Evolutionary conservation across 768 basidiomycete species (phyloP).

Genomic region (Dictyophora rubrovolvata): DNA sequence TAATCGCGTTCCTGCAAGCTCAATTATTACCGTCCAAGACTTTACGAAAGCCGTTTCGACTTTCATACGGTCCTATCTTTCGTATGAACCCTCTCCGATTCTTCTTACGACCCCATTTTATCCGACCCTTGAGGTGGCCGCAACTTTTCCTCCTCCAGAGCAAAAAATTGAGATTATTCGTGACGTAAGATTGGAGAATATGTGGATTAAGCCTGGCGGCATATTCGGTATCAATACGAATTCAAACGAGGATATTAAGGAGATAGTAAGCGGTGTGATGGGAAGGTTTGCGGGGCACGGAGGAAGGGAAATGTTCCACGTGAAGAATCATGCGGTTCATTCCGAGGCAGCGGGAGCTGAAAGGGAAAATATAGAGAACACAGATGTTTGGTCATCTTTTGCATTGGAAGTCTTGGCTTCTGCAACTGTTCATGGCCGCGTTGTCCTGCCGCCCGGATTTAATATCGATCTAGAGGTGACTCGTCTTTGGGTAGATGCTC

Average conservation of each 20-base stretch:
- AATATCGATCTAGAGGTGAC: constrained; percentile 53
- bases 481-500: constrained; percentile 61
- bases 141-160: constrained; percentile 56
- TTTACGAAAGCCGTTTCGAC: constrained; percentile 31
- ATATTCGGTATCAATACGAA: not conserved
- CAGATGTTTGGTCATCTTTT: not conserved
- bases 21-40: not conserved
- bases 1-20: not conserved
- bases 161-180: constrained; percentile 57
- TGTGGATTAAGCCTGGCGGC: constrained; percentile 50
- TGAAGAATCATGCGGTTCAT: too few species aligned
- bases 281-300: too few species aligned
- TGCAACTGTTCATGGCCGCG: constrained; percentile 53
- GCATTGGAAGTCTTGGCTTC: constrained; percentile 44
- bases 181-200: constrained; percentile 64
- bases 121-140: constrained; percentile 33
- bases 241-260: not conserved
- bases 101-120: constrained; percentile 47
- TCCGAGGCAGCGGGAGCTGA: constrained; percentile 14
- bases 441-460: constrained; percentile 64
- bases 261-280: too few species aligned
- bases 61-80: constrained; percentile 58
- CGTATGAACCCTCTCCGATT: constrained; percentile 46
- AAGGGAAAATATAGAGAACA: too few species aligned
- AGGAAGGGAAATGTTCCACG: too few species aligned